Percentiles rank a stretch among this genome's conserved stretches.
Evolutionary conservation across 441 rosid species (phyloP).

Genomic region (Erysimum cheiri): DNA sequence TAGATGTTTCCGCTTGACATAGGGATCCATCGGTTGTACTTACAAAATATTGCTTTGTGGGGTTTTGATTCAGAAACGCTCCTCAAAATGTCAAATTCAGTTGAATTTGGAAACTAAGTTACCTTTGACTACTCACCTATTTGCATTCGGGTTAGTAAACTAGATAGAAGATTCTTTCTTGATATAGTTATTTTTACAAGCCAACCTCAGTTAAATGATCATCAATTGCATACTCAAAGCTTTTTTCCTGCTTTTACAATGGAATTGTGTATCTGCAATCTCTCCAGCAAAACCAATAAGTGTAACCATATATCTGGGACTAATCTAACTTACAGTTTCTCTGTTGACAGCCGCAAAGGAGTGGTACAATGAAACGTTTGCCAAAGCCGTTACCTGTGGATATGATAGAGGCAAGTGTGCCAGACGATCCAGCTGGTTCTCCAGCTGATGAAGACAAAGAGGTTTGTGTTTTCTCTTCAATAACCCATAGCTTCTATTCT

Average conservation of each 20-base stretch:
- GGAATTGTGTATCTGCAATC: constrained; percentile 12
- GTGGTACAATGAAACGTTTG: constrained; percentile 61
- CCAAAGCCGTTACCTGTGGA: constrained; percentile 77
- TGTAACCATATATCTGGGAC: not conserved
- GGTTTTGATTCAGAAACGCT: not conserved
- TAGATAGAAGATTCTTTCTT: constrained; percentile 17
- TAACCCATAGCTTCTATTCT: constrained; percentile 4
- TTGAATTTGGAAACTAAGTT: constrained; percentile 3
- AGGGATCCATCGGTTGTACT: constrained; percentile 8
- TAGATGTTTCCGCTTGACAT: not conserved
- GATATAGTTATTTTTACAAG: constrained; percentile 12
- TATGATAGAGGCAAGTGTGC: constrained; percentile 45
- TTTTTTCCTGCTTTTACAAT: not conserved
- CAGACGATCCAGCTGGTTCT: constrained; percentile 45
- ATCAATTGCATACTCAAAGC: constrained; percentile 3
- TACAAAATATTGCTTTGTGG: constrained; percentile 10
- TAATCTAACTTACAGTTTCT: constrained; percentile 36
- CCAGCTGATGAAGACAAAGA: constrained; percentile 51
- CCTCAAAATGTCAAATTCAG: not conserved
- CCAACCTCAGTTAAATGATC: constrained; percentile 12
- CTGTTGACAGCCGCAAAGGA: constrained; percentile 59
- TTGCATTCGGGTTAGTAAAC: constrained; percentile 20
- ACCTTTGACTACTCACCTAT: constrained; percentile 4
- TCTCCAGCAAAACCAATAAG: constrained; percentile 4
- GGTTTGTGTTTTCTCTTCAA: constrained; percentile 50